These are phyloP conservation scores for Starmerella tilneyi DNA, from an alignment of 805 yeast genomes.

Conservation along the genomic window DNA sequence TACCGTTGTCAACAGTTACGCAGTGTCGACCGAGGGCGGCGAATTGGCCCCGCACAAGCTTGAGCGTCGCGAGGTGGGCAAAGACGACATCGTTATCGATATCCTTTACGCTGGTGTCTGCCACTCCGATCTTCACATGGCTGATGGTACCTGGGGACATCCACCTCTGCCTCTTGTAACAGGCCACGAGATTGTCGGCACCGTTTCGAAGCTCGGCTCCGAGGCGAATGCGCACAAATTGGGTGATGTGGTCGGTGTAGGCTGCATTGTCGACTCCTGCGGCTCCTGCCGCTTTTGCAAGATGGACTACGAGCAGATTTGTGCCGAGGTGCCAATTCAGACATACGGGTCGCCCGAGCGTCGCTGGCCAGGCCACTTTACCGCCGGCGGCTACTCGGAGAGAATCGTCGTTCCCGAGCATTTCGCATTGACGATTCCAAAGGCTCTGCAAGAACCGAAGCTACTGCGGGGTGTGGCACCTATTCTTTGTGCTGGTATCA, in stretches of 20 bases:
- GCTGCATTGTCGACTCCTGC: slow-evolving; percentile 59
- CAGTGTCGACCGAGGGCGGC: background rate
- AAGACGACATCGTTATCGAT: slow-evolving; percentile 30
- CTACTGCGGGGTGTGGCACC: slow-evolving; percentile 48
- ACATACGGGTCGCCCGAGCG: slow-evolving; percentile 40
- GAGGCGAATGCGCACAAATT: slow-evolving; percentile 42
- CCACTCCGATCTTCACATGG: slow-evolving; percentile 48
- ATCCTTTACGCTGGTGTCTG: slow-evolving; percentile 35
- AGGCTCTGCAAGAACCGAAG: slow-evolving; percentile 37
- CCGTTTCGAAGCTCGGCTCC: slow-evolving; percentile 41
- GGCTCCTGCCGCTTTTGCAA: slow-evolving; percentile 51
- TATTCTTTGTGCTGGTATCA: slow-evolving; percentile 66
- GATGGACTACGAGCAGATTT: slow-evolving; percentile 45
- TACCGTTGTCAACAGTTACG: slow-evolving; percentile 13
- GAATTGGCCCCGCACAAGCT: slow-evolving; percentile 9
- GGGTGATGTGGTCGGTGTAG: slow-evolving; percentile 73
- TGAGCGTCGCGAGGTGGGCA: slow-evolving; percentile 15
- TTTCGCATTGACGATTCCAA: slow-evolving; percentile 56
- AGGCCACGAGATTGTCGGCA: slow-evolving; percentile 40
- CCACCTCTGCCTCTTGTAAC: slow-evolving; percentile 33
- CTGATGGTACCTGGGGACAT: slow-evolving; percentile 43
- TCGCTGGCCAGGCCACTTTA: slow-evolving; percentile 50
- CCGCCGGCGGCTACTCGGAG: slow-evolving; percentile 41
- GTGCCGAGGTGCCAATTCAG: slow-evolving; percentile 35
- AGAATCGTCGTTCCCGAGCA: slow-evolving; percentile 42